phyloP scores from a whole-genome alignment of 345 rosid genomes.

The Salix udensis region DNA sequence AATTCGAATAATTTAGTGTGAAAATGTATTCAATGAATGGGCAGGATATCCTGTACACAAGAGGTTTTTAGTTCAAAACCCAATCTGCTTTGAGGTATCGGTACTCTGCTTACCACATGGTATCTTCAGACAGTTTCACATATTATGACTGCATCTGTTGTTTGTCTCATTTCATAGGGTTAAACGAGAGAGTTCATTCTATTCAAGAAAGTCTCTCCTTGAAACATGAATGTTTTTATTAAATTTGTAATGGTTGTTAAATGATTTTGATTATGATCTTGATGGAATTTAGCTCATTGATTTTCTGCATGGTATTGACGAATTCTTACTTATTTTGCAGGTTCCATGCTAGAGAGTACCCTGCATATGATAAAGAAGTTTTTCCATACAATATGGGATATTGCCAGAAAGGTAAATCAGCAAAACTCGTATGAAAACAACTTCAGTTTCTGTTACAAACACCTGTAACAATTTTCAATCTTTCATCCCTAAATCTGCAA shows the following conservation, averaged over 20 bases:
- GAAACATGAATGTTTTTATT: neutral
- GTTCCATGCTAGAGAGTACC: constrained; percentile 95
- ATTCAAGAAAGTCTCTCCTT: neutral
- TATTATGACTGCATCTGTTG: no score
- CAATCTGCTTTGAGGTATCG: no score
- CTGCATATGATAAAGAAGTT: constrained; percentile 55
- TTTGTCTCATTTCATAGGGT: no score
- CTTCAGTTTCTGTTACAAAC: neutral
- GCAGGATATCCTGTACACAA: neutral
- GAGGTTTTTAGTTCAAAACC: no score
- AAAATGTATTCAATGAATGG: neutral
- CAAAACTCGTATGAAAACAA: constrained; percentile 6
- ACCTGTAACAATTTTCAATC: neutral
- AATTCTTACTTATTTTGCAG: constrained; percentile 27
- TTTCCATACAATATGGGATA: constrained; percentile 83
- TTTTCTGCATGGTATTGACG: neutral
- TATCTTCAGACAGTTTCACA: no score
- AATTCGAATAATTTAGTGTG: no score
- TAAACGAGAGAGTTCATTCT: no score
- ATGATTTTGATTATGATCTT: neutral
- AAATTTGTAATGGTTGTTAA: neutral
- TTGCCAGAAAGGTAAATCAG: constrained; percentile 79
- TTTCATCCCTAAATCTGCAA: neutral
- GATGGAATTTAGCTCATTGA: neutral
- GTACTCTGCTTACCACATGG: no score